Evolutionary conservation across 768 basidiomycete genomes (phyloP).

Genomic region (Crepidotus variabilis): DNA sequence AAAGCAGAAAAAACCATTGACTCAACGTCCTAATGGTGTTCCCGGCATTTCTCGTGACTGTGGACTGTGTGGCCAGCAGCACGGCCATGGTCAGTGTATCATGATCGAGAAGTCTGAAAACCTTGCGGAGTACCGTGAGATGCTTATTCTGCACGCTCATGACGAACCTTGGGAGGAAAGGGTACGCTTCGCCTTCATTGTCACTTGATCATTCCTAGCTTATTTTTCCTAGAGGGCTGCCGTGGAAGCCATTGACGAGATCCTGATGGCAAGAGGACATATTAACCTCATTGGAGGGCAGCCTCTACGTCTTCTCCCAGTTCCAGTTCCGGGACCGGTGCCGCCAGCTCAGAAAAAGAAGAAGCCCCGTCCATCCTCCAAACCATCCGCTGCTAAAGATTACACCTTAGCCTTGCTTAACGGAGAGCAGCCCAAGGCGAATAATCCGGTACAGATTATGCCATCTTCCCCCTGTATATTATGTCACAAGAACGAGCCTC

Average conservation of each 20-base stretch:
- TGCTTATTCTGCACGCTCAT: constrained; percentile 58
- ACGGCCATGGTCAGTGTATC: constrained; percentile 49
- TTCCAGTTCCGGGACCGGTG: constrained; percentile 13
- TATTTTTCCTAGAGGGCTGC: constrained; percentile 48
- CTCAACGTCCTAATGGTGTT: constrained; percentile 14
- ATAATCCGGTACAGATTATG: not conserved
- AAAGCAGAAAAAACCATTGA: constrained; percentile 5
- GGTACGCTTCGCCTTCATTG: constrained; percentile 33
- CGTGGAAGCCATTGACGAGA: constrained; percentile 65
- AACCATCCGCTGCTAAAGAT: not conserved
- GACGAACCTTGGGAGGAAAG: constrained; percentile 66
- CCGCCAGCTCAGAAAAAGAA: constrained; percentile 12
- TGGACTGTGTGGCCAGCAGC: constrained; percentile 57
- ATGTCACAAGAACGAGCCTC: constrained; percentile 3
- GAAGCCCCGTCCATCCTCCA: not conserved
- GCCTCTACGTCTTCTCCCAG: constrained; percentile 53
- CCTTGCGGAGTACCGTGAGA: constrained; percentile 64
- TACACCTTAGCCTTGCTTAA: not conserved
- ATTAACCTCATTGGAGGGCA: constrained; percentile 56
- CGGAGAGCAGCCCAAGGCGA: not conserved
- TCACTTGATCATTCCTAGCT: constrained; percentile 7
- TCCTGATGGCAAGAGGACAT: constrained; percentile 53
- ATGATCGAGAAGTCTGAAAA: constrained; percentile 68
- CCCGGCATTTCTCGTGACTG: constrained; percentile 31
- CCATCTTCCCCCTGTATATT: constrained; percentile 7